These are phyloP conservation scores for Metschnikowia henanensis DNA, from an alignment of 805 yeast genomes.

Conservation along the genomic window DNA sequence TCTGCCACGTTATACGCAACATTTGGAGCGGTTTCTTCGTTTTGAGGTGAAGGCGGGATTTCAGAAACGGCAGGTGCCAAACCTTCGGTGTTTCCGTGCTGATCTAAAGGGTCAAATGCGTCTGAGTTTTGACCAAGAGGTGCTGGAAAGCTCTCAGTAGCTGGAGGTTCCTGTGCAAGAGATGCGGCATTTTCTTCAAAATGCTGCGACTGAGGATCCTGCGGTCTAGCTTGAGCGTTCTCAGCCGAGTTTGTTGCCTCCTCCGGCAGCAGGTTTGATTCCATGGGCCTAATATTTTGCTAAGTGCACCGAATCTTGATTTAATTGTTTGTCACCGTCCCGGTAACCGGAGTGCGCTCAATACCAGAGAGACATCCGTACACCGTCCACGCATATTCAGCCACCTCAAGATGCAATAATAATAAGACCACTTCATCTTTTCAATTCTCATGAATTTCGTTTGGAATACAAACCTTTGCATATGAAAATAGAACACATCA, in stretches of 20 bases:
- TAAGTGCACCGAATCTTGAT: no score
- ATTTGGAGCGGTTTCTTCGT: not conserved
- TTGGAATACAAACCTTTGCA: no score
- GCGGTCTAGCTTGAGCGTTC: not conserved
- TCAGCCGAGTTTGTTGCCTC: not conserved
- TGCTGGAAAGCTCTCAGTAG: not conserved
- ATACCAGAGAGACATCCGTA: no score
- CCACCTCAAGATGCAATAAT: no score
- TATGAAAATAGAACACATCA: no score
- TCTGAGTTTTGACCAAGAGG: slow-evolving; percentile 13
- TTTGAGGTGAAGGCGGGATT: no score
- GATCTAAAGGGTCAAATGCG: slow-evolving; percentile 3
- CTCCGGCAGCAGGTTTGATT: slow-evolving; percentile 4
- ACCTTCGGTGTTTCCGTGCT: not conserved
- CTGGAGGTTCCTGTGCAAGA: not conserved
- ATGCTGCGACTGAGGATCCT: not conserved
- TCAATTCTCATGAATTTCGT: no score
- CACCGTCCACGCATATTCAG: no score
- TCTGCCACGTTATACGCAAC: not conserved
- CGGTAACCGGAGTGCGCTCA: no score
- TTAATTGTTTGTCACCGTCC: no score
- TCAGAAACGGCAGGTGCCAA: no score
- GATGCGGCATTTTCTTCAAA: not conserved
- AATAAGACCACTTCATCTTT: no score
- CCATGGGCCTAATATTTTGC: slow-evolving; percentile 1